Evolutionary conservation across 371 early-diverging fungal genomes (phyloP).

Genomic region (Dinochytrium kinnereticum): DNA sequence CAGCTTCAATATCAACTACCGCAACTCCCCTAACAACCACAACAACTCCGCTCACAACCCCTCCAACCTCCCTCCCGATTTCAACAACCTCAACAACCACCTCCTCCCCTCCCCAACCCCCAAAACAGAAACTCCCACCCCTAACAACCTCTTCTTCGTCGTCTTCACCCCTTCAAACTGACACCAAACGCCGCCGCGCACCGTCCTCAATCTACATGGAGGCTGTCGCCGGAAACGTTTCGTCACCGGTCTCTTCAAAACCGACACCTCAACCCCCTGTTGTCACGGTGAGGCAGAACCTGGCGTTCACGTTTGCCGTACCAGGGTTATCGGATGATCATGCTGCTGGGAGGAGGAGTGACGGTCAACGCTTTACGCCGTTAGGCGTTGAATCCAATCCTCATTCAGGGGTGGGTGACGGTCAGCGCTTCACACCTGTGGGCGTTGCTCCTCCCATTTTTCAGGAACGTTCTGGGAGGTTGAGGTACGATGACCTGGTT

Average conservation of each 20-base stretch:
- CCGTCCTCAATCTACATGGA: constrained; percentile 12
- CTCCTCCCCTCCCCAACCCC: not conserved
- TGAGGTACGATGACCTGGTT: no score
- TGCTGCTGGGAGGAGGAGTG: not conserved
- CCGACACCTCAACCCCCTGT: not conserved
- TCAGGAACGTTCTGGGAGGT: no score
- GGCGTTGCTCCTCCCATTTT: no score
- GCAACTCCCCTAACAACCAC: not conserved
- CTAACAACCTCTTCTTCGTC: not conserved
- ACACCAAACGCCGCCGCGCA: not conserved
- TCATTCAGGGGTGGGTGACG: not conserved
- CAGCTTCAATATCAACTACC: not conserved
- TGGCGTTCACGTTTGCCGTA: not conserved
- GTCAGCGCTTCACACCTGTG: not conserved
- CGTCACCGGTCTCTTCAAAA: not conserved
- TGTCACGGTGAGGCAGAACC: no score
- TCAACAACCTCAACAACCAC: no score
- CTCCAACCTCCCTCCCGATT: not conserved
- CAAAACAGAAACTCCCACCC: no score
- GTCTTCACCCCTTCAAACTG: not conserved
- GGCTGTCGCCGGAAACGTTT: not conserved
- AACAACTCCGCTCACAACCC: not conserved
- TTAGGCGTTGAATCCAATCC: not conserved
- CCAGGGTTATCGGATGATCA: not conserved
- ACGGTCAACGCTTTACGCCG: no score